phyloP scores from a whole-genome alignment of 108 stramenopile species.

The Parmales sp. region DNA sequence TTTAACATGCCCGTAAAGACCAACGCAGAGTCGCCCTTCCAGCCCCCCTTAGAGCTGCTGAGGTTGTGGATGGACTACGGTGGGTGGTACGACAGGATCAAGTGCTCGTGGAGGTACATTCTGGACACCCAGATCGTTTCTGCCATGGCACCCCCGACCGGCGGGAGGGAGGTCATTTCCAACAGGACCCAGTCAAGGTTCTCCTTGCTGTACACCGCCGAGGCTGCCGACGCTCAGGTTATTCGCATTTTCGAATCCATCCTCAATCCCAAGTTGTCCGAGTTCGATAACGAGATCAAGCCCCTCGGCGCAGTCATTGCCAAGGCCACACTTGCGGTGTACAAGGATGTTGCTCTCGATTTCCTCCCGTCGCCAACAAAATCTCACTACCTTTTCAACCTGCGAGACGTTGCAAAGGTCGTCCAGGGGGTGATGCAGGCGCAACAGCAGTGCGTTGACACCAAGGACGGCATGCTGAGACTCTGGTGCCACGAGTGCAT shows the following conservation, averaged over 20 bases:
- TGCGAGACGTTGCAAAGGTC: conserved; percentile 47
- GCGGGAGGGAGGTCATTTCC: conserved; percentile 41
- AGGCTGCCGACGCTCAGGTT: conserved; percentile 35
- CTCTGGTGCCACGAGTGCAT: conserved; percentile 51
- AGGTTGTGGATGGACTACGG: conserved; percentile 58
- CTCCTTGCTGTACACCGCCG: conserved; percentile 37
- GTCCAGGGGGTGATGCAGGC: conserved; percentile 43
- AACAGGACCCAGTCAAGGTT: conserved; percentile 43
- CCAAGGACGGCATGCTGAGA: conserved; percentile 29
- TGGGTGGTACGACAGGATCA: conserved; percentile 49
- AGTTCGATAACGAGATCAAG: conserved; percentile 50
- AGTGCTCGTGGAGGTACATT: conserved; percentile 46
- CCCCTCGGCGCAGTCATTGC: conserved; percentile 25
- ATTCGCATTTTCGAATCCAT: conserved; percentile 46
- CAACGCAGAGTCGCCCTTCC: conserved; percentile 42
- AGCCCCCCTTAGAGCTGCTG: conserved; percentile 56
- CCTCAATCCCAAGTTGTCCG: conserved; percentile 28
- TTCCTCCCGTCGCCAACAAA: conserved; percentile 52
- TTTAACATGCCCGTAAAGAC: conserved; percentile 56
- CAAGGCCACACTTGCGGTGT: conserved; percentile 36
- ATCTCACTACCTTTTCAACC: conserved; percentile 48
- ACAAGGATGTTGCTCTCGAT: conserved; percentile 21
- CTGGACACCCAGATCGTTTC: conserved; percentile 48
- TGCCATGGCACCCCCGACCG: conserved; percentile 56
- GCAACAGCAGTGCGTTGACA: conserved; percentile 15